Evolutionary conservation across 805 yeast species (phyloP).

Genomic region (Clavispora santaluciae): DNA sequence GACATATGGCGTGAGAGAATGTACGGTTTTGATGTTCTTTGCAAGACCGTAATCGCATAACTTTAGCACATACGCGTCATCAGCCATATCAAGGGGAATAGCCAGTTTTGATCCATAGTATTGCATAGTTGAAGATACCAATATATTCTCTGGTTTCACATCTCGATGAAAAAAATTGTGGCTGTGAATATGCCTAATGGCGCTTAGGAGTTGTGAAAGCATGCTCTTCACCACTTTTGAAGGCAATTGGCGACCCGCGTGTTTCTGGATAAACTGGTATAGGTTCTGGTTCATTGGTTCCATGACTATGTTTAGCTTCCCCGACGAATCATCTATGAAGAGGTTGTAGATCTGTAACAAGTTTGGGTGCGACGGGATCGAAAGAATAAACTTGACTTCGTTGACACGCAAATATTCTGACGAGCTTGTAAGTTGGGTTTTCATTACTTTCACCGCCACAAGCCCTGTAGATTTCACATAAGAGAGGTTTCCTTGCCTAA

Average conservation of each 20-base stretch:
- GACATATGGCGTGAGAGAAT: conserved; percentile 68
- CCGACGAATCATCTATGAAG: conserved; percentile 60
- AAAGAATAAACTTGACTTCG: conserved; percentile 61
- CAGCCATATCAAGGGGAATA: conserved; percentile 37
- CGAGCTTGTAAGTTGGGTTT: conserved; percentile 26
- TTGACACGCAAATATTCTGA: conserved; percentile 41
- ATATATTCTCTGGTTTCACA: conserved; percentile 88
- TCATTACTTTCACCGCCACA: conserved; percentile 80
- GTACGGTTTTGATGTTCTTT: conserved; percentile 48
- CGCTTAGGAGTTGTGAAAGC: conserved; percentile 66
- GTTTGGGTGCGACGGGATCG: conserved; percentile 66
- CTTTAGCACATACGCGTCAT: conserved; percentile 56
- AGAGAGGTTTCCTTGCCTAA: conserved; percentile 17
- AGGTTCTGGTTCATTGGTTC: conserved; percentile 83
- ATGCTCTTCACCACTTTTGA: conserved; percentile 59
- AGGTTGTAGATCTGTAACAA: conserved; percentile 74
- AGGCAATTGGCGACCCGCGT: conserved; percentile 52
- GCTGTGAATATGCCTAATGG: conserved; percentile 75
- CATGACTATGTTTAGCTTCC: conserved; percentile 76
- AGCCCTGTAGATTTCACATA: conserved; percentile 26
- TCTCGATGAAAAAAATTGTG: conserved; percentile 78
- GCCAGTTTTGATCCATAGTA: conserved; percentile 43
- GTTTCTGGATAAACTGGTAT: conserved; percentile 66
- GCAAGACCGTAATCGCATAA: conserved; percentile 81
- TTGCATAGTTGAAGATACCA: conserved; percentile 55